phyloP scores from a whole-genome alignment of 495 filamentous ascomycete genomes.

The Tetracladium marchalianum region DNA sequence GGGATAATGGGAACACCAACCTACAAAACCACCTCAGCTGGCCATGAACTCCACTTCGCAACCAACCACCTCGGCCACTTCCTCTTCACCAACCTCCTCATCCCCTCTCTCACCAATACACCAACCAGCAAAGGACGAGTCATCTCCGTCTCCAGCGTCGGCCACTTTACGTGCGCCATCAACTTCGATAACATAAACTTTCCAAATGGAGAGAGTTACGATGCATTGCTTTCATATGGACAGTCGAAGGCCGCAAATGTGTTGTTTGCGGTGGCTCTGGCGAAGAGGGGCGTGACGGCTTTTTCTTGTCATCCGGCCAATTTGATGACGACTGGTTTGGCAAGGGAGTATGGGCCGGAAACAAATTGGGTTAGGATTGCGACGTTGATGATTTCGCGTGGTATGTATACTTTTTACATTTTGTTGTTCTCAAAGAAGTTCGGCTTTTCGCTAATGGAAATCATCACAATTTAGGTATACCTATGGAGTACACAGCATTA shows the following conservation, averaged over 20 bases:
- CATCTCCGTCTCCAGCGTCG: slow-evolving; percentile 10
- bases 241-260: slow-evolving; percentile 51
- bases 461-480: too few species aligned
- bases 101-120: slow-evolving; percentile 17
- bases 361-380: too few species aligned
- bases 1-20: slow-evolving; percentile 18
- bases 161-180: not conserved
- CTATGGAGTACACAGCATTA: too few species aligned
- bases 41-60: slow-evolving; percentile 48
- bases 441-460: too few species aligned
- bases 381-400: too few species aligned
- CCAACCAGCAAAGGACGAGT: slow-evolving; percentile 2
- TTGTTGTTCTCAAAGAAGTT: too few species aligned
- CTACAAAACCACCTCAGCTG: slow-evolving; percentile 10
- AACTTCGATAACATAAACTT: slow-evolving; percentile 13
- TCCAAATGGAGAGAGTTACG: slow-evolving; percentile 1
- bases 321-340: too few species aligned
- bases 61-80: slow-evolving; percentile 52
- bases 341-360: too few species aligned
- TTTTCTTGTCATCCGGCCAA: not conserved
- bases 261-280: slow-evolving; percentile 42
- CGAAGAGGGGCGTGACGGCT: slow-evolving; percentile 1
- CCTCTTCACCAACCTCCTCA: slow-evolving; percentile 44
- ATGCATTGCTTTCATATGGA: slow-evolving; percentile 35
- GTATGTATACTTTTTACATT: too few species aligned